phyloP scores from a whole-genome alignment of 2,329 filamentous ascomycete species.

The Talaromyces sp. region DNA sequence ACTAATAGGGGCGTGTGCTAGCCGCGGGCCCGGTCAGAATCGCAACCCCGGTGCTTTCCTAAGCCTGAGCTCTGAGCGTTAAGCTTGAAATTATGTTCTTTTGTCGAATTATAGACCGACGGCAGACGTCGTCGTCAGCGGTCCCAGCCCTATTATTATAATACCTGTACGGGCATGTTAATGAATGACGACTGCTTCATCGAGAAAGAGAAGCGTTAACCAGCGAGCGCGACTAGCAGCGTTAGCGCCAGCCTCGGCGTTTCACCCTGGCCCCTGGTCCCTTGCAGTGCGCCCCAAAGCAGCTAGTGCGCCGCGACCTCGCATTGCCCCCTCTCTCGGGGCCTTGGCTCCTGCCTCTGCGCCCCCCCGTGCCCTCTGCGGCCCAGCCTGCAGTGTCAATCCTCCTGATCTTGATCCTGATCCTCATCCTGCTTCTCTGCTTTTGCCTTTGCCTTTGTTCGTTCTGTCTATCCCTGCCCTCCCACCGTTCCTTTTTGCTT shows the following conservation, averaged over 20 bases:
- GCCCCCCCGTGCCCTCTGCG: no score
- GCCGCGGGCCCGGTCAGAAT: neutral
- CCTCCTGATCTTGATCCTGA: neutral
- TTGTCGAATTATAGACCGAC: neutral
- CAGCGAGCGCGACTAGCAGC: neutral
- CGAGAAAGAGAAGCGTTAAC: neutral
- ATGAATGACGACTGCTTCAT: neutral
- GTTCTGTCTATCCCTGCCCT: neutral
- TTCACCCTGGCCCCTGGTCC: slow-evolving; percentile 9
- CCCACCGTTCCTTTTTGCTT: slow-evolving; percentile 1
- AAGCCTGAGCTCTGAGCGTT: no score
- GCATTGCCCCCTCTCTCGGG: neutral
- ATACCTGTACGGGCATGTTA: no score
- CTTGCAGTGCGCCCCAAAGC: slow-evolving; percentile 7
- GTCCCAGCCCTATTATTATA: neutral
- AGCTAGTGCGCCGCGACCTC: neutral
- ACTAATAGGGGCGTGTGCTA: neutral
- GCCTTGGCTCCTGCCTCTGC: neutral
- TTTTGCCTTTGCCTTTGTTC: neutral
- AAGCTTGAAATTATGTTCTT: neutral
- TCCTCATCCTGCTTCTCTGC: neutral
- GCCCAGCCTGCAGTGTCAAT: neutral
- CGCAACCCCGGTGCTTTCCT: no score
- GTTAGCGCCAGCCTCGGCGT: slow-evolving; percentile 2
- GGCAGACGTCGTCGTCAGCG: neutral